phyloP scores from a whole-genome alignment of 257 asterid genomes.

The Paulownia fortunei region DNA sequence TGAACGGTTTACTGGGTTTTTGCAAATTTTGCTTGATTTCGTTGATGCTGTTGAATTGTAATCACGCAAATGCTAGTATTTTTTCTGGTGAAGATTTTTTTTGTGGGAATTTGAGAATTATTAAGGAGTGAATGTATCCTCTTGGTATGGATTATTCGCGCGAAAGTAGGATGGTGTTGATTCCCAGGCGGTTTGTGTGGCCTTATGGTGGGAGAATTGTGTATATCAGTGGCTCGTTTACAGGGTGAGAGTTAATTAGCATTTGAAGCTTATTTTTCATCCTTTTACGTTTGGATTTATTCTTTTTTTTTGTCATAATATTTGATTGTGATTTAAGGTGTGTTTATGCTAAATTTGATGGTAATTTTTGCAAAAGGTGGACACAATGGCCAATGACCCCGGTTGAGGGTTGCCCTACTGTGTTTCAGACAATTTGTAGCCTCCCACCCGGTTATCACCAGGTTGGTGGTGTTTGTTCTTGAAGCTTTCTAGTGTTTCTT shows the following conservation, averaged over 20 bases:
- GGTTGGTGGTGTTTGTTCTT: constrained; percentile 55
- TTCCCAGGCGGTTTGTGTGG: constrained; percentile 83
- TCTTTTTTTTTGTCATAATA: background rate
- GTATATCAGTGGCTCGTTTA: constrained; percentile 77
- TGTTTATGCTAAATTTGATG: constrained; percentile 23
- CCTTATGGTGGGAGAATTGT: constrained; percentile 89
- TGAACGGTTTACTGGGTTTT: constrained; percentile 34
- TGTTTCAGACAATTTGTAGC: constrained; percentile 81
- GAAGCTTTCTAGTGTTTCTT: constrained; percentile 18
- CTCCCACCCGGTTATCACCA: constrained; percentile 86
- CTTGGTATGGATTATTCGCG: constrained; percentile 49
- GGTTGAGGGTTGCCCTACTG: constrained; percentile 93
- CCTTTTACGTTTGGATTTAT: background rate
- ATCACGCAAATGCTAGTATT: constrained; percentile 38
- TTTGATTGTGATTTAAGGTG: constrained; percentile 27
- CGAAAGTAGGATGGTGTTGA: constrained; percentile 62
- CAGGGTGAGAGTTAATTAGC: constrained; percentile 61
- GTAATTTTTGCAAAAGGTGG: constrained; percentile 61
- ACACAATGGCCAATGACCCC: constrained; percentile 88
- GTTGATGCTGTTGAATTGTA: constrained; percentile 36
- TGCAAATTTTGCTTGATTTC: constrained; percentile 28
- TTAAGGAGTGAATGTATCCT: constrained; percentile 45
- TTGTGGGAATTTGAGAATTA: constrained; percentile 28
- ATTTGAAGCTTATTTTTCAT: background rate
- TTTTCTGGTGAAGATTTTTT: constrained; percentile 26